A percentile compares a stretch with the other conserved stretches of the same genome.
phyloP scores from a whole-genome alignment of 2,329 filamentous ascomycete genomes.

The Calonectria crousiana region DNA sequence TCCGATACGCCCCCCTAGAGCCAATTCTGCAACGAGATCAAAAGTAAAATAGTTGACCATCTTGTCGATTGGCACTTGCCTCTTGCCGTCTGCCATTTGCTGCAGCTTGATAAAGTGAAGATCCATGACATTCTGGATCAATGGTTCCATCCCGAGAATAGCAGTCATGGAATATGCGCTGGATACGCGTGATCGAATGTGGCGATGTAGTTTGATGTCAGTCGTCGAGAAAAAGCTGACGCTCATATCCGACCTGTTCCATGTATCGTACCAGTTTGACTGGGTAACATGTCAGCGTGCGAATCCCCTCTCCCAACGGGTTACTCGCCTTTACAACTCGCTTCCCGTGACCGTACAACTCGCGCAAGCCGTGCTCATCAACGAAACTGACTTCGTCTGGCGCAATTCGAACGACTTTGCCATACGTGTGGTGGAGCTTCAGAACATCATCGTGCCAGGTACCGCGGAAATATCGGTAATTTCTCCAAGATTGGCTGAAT shows the following conservation, averaged over 20 bases:
- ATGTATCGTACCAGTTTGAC: constrained; percentile 23
- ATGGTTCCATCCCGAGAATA: constrained; percentile 21
- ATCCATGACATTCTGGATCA: constrained; percentile 24
- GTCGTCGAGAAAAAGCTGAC: constrained; percentile 26
- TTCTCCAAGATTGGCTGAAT: constrained; percentile 11
- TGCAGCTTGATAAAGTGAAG: constrained; percentile 18
- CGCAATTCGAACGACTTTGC: constrained; percentile 25
- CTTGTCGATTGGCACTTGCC: background rate
- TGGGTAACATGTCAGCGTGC: background rate
- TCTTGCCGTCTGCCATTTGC: background rate
- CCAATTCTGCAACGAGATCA: constrained; percentile 21
- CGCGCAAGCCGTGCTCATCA: background rate
- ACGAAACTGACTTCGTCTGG: constrained; percentile 27
- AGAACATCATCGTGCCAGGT: constrained; percentile 27
- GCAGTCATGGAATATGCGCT: constrained; percentile 28
- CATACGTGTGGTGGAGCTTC: constrained; percentile 15
- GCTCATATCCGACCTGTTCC: constrained; percentile 26
- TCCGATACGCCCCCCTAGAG: constrained; percentile 27
- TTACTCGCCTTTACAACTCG: constrained; percentile 10
- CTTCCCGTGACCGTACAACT: constrained; percentile 24
- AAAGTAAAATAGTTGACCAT: constrained; percentile 27
- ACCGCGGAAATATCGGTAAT: constrained; percentile 20
- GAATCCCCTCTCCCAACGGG: background rate
- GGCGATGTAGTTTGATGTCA: constrained; percentile 20
- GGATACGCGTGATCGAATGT: constrained; percentile 23